Base-by-base conservation (phyloP, 2,329 filamentous ascomycete species). In the Dothiorella sarmentorum region DNA sequence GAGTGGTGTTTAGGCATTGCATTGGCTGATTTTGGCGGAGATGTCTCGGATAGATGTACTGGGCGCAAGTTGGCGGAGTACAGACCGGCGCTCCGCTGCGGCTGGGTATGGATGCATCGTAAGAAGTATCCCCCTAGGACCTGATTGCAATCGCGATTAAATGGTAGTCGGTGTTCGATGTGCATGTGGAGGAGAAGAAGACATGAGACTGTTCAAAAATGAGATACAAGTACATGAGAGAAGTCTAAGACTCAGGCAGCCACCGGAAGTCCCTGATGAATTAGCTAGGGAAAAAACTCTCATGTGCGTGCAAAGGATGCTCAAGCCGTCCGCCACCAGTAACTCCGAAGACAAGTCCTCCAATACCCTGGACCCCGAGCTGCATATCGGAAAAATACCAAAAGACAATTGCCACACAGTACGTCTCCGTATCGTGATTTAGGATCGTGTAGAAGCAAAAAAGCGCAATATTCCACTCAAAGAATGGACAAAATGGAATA, bases 191-290 rank as follows among this genome's bases (percentile, higher is more conserved):
- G 2, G 15, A 18, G 15, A 26, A 29, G 9, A 17, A 15, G 17
- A 29, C 22, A 29, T 40, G 49, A 29, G 29, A 22, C n/a, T 29
- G 35, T 27, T 20, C 7, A 31, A 24, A 15, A 24, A 15, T 53
- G 13, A n/a, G 15, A 53, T 53, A 53, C 33, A 53, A 53, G 49
- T 53, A 53, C 49, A 53, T 53, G 49, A 53, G 49, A 53, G 49
- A 53, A 53, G 33, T 53, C 49, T 53, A 53, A 53, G 22, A 53
- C 49, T 37, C 49, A 53, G 35, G 49, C n/a, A 53, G 49, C 49
- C 35, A 40, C 35, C 49, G 18, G 24, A 40, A 40, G 22, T 40
- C 35, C 49, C 49, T 53, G 33, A 53, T 53, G 49, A 38, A 53
- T 53, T 53, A 53, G 49, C 49, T 40, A 53, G 43, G 47, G 18